Evolutionary conservation across 352 stramenopile species (phyloP).

Genomic region (Phytophthora uliginosa): DNA sequence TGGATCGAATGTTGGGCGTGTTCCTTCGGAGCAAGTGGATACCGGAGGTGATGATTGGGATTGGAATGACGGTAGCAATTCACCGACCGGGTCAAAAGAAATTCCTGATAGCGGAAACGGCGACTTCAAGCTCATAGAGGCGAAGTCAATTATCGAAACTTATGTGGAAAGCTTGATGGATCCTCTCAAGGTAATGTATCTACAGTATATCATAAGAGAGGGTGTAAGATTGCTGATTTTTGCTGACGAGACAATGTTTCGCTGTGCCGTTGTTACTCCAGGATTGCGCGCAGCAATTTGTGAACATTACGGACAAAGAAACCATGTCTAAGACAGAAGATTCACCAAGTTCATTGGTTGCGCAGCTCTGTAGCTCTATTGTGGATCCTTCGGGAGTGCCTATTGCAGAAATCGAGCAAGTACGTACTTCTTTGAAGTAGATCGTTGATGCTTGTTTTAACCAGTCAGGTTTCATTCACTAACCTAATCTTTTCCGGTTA

Average conservation of each 20-base stretch:
- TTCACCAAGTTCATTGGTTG: slow-evolving; percentile 46
- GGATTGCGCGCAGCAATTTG: slow-evolving; percentile 77
- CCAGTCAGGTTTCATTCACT: background rate
- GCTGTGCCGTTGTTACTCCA: slow-evolving; percentile 18
- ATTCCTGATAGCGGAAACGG: slow-evolving; percentile 12
- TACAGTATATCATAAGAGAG: background rate
- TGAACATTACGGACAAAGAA: slow-evolving; percentile 43
- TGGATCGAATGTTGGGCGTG: slow-evolving; percentile 9
- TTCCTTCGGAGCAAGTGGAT: slow-evolving; percentile 24
- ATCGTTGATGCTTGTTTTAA: background rate
- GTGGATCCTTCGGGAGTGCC: slow-evolving; percentile 34
- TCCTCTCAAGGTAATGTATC: slow-evolving; percentile 55
- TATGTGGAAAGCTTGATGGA: slow-evolving; percentile 53
- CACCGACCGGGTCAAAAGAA: slow-evolving; percentile 18
- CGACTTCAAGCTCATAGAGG: slow-evolving; percentile 41
- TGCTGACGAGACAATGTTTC: slow-evolving; percentile 13
- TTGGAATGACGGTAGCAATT: slow-evolving; percentile 57
- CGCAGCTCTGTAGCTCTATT: slow-evolving; percentile 58
- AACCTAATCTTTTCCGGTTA: slow-evolving; percentile 2
- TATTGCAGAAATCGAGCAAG: slow-evolving; percentile 59
- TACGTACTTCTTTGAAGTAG: slow-evolving; percentile 23
- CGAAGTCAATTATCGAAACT: slow-evolving; percentile 46
- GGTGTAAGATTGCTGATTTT: background rate
- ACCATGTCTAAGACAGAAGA: slow-evolving; percentile 16
- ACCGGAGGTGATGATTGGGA: slow-evolving; percentile 73